A percentile compares a stretch with the other conserved stretches of the same genome.
These are phyloP conservation scores for Leucogyrophana mollusca DNA, from an alignment of 768 basidiomycete species.

Conservation along the genomic window DNA sequence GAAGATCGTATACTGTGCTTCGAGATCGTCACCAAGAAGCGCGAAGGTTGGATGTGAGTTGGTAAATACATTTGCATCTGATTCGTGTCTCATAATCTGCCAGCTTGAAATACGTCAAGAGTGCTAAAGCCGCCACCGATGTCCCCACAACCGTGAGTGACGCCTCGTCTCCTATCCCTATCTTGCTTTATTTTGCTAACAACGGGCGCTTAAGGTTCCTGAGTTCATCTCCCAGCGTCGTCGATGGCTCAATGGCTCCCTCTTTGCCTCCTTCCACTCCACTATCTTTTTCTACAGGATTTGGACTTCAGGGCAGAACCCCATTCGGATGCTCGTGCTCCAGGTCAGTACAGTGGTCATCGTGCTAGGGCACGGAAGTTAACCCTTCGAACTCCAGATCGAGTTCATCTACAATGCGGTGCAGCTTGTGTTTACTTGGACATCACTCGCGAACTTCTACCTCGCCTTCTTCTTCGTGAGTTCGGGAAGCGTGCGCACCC, in stretches of 20 bases:
- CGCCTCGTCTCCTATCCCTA: not conserved
- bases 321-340: slow-evolving; percentile 79
- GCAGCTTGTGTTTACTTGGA: slow-evolving; percentile 93
- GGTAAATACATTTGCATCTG: not conserved
- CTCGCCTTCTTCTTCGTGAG: slow-evolving; percentile 91
- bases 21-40: slow-evolving; percentile 89
- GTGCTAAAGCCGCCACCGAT: slow-evolving; percentile 94
- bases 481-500: no score
- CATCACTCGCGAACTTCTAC: slow-evolving; percentile 90
- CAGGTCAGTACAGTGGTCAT: slow-evolving; percentile 29
- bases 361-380: not conserved
- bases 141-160: slow-evolving; percentile 73
- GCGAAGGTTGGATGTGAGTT: slow-evolving; percentile 76
- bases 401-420: slow-evolving; percentile 92
- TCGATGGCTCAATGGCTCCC: slow-evolving; percentile 84
- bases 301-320: slow-evolving; percentile 88
- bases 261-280: slow-evolving; percentile 92
- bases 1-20: slow-evolving; percentile 92
- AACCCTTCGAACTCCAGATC: slow-evolving; percentile 39
- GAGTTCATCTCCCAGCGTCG: slow-evolving; percentile 96
- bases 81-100: slow-evolving; percentile 6
- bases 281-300: slow-evolving; percentile 87
- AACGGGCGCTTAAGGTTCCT: slow-evolving; percentile 52
- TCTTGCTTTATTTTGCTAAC: not conserved
- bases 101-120: slow-evolving; percentile 87